phyloP scores from a whole-genome alignment of 768 basidiomycete genomes.

The Auriscalpium microsporum region DNA sequence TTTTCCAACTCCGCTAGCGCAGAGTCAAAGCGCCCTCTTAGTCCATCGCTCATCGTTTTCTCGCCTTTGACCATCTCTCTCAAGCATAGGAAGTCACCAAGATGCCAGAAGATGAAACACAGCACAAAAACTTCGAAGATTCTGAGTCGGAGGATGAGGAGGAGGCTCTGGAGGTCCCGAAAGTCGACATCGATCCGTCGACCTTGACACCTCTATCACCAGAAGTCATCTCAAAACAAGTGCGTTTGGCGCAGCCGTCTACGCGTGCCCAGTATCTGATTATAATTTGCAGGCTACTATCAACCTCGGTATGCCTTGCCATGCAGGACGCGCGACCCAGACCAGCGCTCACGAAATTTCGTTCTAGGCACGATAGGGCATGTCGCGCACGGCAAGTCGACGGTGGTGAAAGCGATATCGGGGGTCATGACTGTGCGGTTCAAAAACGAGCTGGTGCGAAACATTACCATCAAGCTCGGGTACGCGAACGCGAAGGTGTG shows the following conservation, averaged over 20 bases:
- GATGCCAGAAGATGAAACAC: conserved; percentile 67
- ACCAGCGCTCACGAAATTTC: background rate
- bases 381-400: conserved; percentile 96
- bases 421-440: conserved; percentile 98
- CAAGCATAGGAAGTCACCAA: too few relatives aligned
- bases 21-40: too few relatives aligned
- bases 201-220: conserved; percentile 84
- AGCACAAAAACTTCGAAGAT: conserved; percentile 53
- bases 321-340: background rate
- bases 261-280: background rate
- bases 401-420: conserved; percentile 97
- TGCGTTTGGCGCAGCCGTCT: conserved; percentile 26
- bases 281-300: conserved; percentile 68
- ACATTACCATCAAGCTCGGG: conserved; percentile 98
- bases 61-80: too few relatives aligned
- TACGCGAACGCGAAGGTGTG: conserved; percentile 98
- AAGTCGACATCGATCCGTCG: conserved; percentile 70
- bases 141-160: conserved; percentile 64
- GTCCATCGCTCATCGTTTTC: too few relatives aligned
- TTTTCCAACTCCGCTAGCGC: too few relatives aligned
- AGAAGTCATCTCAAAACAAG: conserved; percentile 88
- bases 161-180: conserved; percentile 43
- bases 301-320: conserved; percentile 58
- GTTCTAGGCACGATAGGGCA: conserved; percentile 88
- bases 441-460: conserved; percentile 97